phyloP scores from a whole-genome alignment of 441 rosid species.

The Brassica balearica region DNA sequence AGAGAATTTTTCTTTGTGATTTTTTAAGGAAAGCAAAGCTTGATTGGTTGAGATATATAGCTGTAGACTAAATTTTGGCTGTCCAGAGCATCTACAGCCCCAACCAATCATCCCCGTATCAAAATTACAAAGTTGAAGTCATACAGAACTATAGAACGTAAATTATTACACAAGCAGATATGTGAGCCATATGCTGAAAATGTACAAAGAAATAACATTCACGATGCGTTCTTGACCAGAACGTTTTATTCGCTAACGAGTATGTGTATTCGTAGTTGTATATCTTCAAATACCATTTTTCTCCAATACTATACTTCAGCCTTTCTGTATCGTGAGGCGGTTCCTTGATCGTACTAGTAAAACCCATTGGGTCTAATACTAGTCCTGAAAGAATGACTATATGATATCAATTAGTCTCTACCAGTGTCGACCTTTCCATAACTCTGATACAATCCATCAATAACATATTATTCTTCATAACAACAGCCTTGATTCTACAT shows the following conservation, averaged over 20 bases:
- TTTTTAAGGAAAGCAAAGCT: too few species aligned
- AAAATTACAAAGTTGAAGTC: background rate
- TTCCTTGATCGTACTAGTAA: background rate
- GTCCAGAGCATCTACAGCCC: too few species aligned
- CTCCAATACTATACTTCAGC: background rate
- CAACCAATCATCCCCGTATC: too few species aligned
- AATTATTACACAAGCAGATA: background rate
- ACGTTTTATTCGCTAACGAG: background rate
- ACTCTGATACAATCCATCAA: background rate
- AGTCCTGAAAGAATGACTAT: background rate
- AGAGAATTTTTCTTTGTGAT: too few species aligned
- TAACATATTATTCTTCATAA: background rate
- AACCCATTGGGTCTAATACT: background rate
- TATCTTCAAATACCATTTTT: background rate
- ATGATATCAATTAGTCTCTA: background rate
- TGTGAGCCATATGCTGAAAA: background rate
- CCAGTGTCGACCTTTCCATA: background rate
- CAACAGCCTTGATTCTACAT: background rate
- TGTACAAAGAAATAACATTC: background rate
- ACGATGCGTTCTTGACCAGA: background rate
- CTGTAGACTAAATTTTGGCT: too few species aligned
- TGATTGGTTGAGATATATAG: too few species aligned
- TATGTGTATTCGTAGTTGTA: background rate
- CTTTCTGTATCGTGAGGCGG: background rate
- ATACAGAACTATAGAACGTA: background rate